These are phyloP conservation scores for Colletotrichum sansevieriae DNA, from an alignment of 2,329 filamentous ascomycete species.

Conservation along the genomic window DNA sequence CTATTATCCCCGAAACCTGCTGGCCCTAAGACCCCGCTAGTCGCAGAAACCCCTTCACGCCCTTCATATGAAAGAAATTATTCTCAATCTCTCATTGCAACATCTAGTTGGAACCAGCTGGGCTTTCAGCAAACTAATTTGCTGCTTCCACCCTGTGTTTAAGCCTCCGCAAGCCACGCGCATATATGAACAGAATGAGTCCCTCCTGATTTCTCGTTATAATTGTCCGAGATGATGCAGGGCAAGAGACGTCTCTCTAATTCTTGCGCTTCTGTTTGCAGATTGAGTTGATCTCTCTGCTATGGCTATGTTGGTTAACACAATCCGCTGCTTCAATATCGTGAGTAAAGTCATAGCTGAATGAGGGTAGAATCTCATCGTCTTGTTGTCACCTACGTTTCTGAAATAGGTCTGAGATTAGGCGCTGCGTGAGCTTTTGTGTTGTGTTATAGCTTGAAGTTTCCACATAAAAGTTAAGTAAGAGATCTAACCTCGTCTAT, in stretches of 20 bases:
- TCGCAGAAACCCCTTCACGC: not conserved
- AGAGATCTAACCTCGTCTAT: not conserved
- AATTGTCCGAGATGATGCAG: not conserved
- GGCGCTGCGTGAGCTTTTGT: not conserved
- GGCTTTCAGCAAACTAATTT: conserved; percentile 2
- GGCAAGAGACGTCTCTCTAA: not conserved
- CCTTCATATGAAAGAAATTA: not conserved
- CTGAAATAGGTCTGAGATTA: not conserved
- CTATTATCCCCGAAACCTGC: not conserved
- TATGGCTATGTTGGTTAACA: not conserved
- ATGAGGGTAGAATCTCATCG: not conserved
- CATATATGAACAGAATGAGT: conserved; percentile 3
- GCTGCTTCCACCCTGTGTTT: not conserved
- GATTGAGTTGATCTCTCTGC: not conserved
- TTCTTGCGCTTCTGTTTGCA: not conserved
- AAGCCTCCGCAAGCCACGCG: conserved; percentile 1
- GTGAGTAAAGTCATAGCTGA: not conserved
- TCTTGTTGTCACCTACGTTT: not conserved
- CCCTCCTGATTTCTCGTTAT: conserved; percentile 7
- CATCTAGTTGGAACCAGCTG: not conserved
- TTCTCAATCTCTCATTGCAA: not conserved
- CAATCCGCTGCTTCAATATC: not conserved
- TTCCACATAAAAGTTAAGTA: not conserved
- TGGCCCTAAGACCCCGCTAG: not conserved
- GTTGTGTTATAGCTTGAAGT: not conserved